Evolutionary conservation across 345 rosid genomes (phyloP).

Genomic region (Garcia nutans): DNA sequence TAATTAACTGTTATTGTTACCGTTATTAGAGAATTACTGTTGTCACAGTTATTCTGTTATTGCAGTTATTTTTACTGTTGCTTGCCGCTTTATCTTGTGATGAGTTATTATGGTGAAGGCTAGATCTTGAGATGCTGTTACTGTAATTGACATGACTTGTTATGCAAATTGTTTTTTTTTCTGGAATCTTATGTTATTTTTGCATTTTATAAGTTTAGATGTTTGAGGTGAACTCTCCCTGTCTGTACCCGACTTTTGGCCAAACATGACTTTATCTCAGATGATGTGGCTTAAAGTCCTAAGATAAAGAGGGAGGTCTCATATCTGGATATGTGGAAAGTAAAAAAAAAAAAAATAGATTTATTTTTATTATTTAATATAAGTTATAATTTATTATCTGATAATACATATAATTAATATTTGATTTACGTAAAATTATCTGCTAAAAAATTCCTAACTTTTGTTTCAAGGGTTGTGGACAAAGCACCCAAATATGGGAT

Average conservation of each 20-base stretch:
- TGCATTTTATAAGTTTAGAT: constrained; percentile 20
- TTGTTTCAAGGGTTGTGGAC: background rate
- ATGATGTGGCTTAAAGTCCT: too few species aligned
- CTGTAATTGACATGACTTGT: constrained; percentile 36
- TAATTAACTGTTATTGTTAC: background rate
- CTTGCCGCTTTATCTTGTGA: constrained; percentile 1
- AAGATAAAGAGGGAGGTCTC: too few species aligned
- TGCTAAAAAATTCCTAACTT: background rate
- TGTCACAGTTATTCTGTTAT: constrained; percentile 35
- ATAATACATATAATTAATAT: too few species aligned
- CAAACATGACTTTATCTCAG: too few species aligned
- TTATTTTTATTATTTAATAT: too few species aligned
- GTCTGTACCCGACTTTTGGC: too few species aligned
- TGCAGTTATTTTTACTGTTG: constrained; percentile 30
- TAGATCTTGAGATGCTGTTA: background rate
- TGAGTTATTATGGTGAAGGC: background rate
- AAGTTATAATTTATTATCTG: too few species aligned
- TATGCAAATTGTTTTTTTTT: constrained; percentile 13
- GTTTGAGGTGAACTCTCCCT: background rate
- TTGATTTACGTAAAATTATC: too few species aligned
- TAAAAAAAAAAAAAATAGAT: too few species aligned
- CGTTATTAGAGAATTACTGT: background rate
- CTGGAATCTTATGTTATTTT: constrained; percentile 35
- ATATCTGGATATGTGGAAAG: too few species aligned
- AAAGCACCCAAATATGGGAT: constrained; percentile 3